Base-by-base conservation (phyloP, 345 rosid genomes). In the Ricinus communis region DNA sequence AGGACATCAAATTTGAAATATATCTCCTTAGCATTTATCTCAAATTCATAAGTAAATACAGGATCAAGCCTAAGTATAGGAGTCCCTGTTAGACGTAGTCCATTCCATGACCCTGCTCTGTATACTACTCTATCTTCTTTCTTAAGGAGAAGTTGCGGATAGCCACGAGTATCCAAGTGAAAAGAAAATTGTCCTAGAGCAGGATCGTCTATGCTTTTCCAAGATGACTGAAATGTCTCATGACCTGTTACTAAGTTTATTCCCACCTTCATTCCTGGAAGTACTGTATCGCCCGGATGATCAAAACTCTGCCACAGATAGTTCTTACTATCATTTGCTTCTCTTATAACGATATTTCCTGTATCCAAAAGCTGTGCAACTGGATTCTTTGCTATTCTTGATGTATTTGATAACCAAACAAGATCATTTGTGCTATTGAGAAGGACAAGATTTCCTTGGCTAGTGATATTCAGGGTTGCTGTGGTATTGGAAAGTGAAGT, bases 71-170 rank as follows among this genome's bases (percentile, higher is more conserved):
- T 43, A 19, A 64, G 50, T 0, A 13, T 8, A 14, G 73, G 70
- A 46, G 62, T 55, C 14, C 82, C 82, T 0, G 68, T 55, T 16
- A 71, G 75, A 8, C 55, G 24, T 9, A 66, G 8, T 5, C 82
- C 82, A 47, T 79, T 75, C 82, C 82, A 75, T 8, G 77, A 63
- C 0, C 82, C 79, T 3, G 30, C 40, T 45, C 82, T 55, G 38
- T 33, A 45, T 30, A 71, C 2, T 25, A 31, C 43, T 55, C 55
- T 1, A 0, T 13, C 5, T 14, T 66, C 66, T 0, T 74, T 71
- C 53, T 21, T 38, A 0, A 71, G 8, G 19, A 79, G 63, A 1
- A 79, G 15, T 19, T 79, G 79, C 0, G 79, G 82, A 68, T 25
- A 71, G 22, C 79, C 82, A 11, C 8, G 49, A 24, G 68, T 19